Base-by-base conservation (phyloP, 495 filamentous ascomycete genomes). In the Penicillium cinerascens region DNA sequence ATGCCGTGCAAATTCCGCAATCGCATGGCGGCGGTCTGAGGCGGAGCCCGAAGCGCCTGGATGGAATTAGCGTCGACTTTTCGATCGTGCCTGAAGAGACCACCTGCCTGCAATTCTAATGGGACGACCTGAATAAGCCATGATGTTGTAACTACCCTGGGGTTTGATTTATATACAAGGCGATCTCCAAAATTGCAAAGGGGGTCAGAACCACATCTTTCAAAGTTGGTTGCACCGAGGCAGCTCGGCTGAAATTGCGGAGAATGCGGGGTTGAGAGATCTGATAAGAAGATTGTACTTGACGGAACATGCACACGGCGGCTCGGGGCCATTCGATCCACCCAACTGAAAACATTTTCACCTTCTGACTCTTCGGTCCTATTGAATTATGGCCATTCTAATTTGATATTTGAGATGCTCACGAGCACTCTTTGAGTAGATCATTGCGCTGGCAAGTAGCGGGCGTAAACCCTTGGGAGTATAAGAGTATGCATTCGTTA, bases 21-120 rank as follows among this genome's bases (percentile, higher is more conserved):
- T 80, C 13, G 78, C 80, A 71, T 79, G 69, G 39, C 79, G 78
- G 10, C 80, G 76, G 59, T 82, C 80, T 16, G 77, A 77, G n/a
- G 74, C 70, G 51, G 77, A 75, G 56, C 80, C 80, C 18, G 79
- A 83, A 41, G 75, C 73, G 42, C 63, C 60, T 66, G 35, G 6
- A 21, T 42, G 16, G 36, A n/a, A 25, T 58, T 6, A 58, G 51
- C 39, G 35, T 3, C 16, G n/a, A 35, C 35, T 17, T 17, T 22
- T 41, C 6, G 18, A 37, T 35, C 3, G 15, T 18, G n/a, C 4
- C 17, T 13, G 13, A 33, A 16, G 22, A n/a, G n/a, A n/a, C 21
- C 0, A 52, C 53, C 7, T 42, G 57, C 60, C 60, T 51, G 60
- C 60, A 42, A 63, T 60, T 15, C 60, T 57, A 60, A 63, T 60